phyloP scores from a whole-genome alignment of 148 eudicot genomes.

The Beta vulgaris region DNA sequence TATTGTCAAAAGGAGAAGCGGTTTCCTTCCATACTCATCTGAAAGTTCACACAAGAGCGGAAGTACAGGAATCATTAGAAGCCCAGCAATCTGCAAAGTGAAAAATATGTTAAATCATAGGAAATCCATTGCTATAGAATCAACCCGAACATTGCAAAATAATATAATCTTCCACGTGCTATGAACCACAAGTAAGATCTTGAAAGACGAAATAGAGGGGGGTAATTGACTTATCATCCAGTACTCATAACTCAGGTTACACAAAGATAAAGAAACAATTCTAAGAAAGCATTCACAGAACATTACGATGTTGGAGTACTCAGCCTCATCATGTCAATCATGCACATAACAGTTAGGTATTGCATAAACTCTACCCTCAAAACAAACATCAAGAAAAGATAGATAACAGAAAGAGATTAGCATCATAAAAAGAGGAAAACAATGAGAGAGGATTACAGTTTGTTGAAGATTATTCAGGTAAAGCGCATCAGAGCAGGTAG shows the following conservation, averaged over 20 bases:
- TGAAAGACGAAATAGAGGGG: not conserved
- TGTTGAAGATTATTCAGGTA: slow-evolving; percentile 32
- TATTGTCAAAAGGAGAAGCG: slow-evolving; percentile 31
- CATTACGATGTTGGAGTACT: not conserved
- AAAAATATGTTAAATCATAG: not conserved
- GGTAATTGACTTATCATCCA: not conserved
- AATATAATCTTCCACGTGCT: not conserved
- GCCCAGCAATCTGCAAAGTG: slow-evolving; percentile 22
- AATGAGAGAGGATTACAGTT: slow-evolving; percentile 21
- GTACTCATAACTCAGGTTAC: no score
- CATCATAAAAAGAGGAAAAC: not conserved
- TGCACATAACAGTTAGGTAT: not conserved
- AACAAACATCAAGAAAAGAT: not conserved
- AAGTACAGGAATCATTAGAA: slow-evolving; percentile 32
- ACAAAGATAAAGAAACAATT: not conserved
- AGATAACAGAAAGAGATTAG: slow-evolving; percentile 10
- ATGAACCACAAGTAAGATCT: not conserved
- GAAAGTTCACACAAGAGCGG: slow-evolving; percentile 34
- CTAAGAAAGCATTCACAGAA: not conserved
- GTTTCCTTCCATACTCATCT: slow-evolving; percentile 40
- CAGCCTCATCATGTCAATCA: not conserved
- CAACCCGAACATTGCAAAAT: not conserved
- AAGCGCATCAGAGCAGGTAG: slow-evolving; percentile 29
- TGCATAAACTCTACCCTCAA: no score
- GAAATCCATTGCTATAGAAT: not conserved